Evolutionary conservation across 2,329 filamentous ascomycete genomes (phyloP).

Genomic region (Fusarium caatingaense): DNA sequence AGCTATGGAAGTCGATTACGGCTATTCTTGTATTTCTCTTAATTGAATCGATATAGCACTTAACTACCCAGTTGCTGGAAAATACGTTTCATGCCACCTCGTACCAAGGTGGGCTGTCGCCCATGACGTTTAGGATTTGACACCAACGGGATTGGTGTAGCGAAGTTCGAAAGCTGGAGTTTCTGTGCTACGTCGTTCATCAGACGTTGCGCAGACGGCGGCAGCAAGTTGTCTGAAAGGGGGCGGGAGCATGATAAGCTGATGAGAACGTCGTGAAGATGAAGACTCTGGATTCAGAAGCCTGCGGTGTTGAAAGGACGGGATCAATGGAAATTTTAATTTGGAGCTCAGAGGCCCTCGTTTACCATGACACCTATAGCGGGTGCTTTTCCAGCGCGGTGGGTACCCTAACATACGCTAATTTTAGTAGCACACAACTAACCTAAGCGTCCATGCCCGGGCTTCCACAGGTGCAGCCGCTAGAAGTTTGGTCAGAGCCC

Average conservation of each 20-base stretch:
- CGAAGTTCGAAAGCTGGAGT: neutral
- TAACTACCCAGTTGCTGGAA: neutral
- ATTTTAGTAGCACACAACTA: neutral
- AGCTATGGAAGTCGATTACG: neutral
- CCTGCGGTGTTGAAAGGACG: too few relatives aligned
- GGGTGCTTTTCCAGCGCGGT: too few relatives aligned
- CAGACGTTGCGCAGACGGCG: neutral
- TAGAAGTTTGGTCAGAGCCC: neutral
- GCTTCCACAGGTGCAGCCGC: neutral
- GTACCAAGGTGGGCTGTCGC: neutral
- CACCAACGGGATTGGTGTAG: slow-evolving; percentile 5
- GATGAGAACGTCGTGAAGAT: too few relatives aligned
- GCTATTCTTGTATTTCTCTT: neutral
- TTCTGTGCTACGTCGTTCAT: neutral
- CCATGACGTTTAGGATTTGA: neutral
- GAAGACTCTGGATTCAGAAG: too few relatives aligned
- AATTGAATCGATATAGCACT: neutral
- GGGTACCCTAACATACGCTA: too few relatives aligned
- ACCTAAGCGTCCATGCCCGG: too few relatives aligned
- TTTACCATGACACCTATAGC: too few relatives aligned
- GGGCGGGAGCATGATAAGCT: too few relatives aligned
- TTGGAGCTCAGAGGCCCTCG: neutral
- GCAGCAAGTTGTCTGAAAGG: too few relatives aligned
- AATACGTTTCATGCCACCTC: neutral
- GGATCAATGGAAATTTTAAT: neutral